These are phyloP conservation scores for Hsuehochloa calcarea DNA, from an alignment of 176 grass and related monocot species.

Conservation along the genomic window DNA sequence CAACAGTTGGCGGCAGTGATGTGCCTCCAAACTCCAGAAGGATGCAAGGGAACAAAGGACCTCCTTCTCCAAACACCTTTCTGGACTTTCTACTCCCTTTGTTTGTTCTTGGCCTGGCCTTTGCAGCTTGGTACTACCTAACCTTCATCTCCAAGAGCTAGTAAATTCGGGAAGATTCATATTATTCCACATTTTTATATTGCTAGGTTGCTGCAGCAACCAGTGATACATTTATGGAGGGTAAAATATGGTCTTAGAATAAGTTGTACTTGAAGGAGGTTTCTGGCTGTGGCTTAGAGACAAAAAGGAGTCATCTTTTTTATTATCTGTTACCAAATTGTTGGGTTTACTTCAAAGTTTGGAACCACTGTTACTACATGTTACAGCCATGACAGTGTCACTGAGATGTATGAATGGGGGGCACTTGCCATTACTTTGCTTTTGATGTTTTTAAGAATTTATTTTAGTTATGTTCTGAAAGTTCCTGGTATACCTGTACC, in stretches of 20 bases:
- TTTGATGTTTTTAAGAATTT: neutral
- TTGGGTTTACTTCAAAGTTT: neutral
- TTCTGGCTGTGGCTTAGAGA: conserved; percentile 14
- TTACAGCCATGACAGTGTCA: neutral
- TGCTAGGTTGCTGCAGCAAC: neutral
- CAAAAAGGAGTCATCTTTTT: neutral
- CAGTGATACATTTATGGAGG: neutral
- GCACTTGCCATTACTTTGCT: neutral
- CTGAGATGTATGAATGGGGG: conserved; percentile 19
- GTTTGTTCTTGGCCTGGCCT: conserved; percentile 56
- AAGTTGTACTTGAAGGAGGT: neutral
- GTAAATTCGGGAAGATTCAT: neutral
- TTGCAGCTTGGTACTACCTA: conserved; percentile 77
- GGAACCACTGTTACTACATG: neutral
- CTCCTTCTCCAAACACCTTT: conserved; percentile 51
- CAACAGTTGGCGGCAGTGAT: neutral
- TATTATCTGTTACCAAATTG: neutral
- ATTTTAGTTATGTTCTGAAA: neutral
- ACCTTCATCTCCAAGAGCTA: conserved; percentile 51
- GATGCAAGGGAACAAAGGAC: conserved; percentile 35
- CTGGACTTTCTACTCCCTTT: conserved; percentile 66
- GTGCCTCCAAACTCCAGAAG: conserved; percentile 3
- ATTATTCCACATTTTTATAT: neutral
- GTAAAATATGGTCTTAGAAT: neutral
- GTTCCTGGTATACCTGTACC: neutral